Evolutionary conservation across 2,329 filamentous ascomycete genomes (phyloP).

Genomic region (Ploettnerulaceae sp.): DNA sequence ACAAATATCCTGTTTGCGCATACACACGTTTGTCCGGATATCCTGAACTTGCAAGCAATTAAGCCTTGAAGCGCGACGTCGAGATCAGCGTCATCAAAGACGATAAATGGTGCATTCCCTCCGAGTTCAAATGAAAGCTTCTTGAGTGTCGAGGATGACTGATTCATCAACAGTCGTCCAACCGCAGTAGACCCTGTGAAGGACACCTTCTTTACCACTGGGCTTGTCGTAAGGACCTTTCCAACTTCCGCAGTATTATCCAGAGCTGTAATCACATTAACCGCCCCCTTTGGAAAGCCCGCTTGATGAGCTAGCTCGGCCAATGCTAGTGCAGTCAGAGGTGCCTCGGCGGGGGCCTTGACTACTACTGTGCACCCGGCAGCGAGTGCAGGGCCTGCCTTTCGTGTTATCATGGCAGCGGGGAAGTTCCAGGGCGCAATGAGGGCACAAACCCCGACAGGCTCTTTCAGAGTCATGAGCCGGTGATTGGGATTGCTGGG

Average conservation of each 20-base stretch:
- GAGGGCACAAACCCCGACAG: constrained; percentile 75
- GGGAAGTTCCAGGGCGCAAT: constrained; percentile 88
- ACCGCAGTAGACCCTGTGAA: constrained; percentile 80
- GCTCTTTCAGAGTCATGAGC: constrained; percentile 74
- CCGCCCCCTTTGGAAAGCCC: constrained; percentile 82
- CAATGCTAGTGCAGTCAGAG: constrained; percentile 81
- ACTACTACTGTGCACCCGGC: constrained; percentile 91
- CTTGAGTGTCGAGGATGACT: constrained; percentile 78
- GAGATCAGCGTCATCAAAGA: constrained; percentile 91
- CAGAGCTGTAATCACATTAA: constrained; percentile 80
- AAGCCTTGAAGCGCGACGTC: constrained; percentile 80
- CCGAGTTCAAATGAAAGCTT: constrained; percentile 82
- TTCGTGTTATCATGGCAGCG: constrained; percentile 69
- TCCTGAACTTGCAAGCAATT: constrained; percentile 85
- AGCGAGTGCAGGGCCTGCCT: constrained; percentile 73
- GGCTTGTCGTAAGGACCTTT: constrained; percentile 67
- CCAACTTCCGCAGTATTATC: constrained; percentile 79
- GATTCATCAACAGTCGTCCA: constrained; percentile 79
- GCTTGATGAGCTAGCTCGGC: constrained; percentile 82
- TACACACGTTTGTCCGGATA: constrained; percentile 92
- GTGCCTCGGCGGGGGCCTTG: constrained; percentile 89
- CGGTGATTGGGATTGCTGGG: constrained; percentile 66
- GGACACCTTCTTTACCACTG: constrained; percentile 79
- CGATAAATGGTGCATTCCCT: constrained; percentile 93
- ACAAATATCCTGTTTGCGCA: constrained; percentile 82